phyloP scores from a whole-genome alignment of 2,329 filamentous ascomycete genomes.

The Trichoderma lentiforme region DNA sequence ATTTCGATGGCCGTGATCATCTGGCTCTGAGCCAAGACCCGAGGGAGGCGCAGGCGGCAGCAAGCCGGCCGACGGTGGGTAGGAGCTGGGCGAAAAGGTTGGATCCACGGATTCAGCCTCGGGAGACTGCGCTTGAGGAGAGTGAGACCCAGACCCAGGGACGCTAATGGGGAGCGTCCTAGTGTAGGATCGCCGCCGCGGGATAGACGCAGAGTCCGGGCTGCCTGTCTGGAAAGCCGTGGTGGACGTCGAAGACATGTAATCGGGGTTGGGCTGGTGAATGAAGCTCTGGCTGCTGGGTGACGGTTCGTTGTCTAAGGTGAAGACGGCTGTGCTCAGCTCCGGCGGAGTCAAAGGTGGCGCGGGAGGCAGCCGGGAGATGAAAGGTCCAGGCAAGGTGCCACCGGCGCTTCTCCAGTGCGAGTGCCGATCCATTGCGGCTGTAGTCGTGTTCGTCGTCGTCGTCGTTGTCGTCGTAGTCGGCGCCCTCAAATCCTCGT shows the following conservation, averaged over 20 bases:
- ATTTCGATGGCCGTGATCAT: constrained; percentile 29
- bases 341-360: constrained; percentile 50
- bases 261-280: constrained; percentile 50
- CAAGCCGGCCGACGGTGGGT: constrained; percentile 45
- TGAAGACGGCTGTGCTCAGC: constrained; percentile 41
- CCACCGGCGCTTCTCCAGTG: constrained; percentile 27
- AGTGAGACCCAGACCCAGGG: constrained; percentile 29
- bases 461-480: constrained; percentile 18
- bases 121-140: constrained; percentile 23
- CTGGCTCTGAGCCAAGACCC: constrained; percentile 22
- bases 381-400: constrained; percentile 30
- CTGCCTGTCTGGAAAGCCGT: constrained; percentile 28
- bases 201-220: constrained; percentile 30
- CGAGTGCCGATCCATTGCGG: constrained; percentile 26
- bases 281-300: constrained; percentile 38
- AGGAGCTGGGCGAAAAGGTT: constrained; percentile 46
- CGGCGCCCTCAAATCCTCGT: not conserved
- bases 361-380: constrained; percentile 42
- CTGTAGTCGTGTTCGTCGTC: constrained; percentile 1
- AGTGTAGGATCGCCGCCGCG: constrained; percentile 43
- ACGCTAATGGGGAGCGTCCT: constrained; percentile 38
- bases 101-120: constrained; percentile 27
- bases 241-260: constrained; percentile 38
- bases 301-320: constrained; percentile 40
- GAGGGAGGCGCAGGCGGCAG: constrained; percentile 47